Base-by-base conservation (phyloP, 2,329 filamentous ascomycete genomes). In the Verticillium zaregamsianum region DNA sequence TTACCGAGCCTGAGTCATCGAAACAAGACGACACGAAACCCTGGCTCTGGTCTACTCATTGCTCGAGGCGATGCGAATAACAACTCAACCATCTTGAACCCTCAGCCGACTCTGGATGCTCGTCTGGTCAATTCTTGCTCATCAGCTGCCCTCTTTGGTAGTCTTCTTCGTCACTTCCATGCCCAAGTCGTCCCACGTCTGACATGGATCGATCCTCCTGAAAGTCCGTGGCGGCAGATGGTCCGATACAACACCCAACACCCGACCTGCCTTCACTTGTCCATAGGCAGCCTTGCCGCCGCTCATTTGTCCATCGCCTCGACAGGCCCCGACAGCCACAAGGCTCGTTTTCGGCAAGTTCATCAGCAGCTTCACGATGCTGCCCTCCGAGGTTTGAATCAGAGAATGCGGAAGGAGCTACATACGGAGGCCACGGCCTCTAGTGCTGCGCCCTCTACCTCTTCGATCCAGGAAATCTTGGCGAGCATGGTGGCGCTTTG, bases 121-220 rank as follows among this genome's bases (percentile, higher is more conserved):
- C 45, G 45, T 12, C 45, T 52, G 8, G 20, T 52, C 45, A 28
- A 52, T 52, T 52, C 45, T 52, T 20, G 23, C 11, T 52, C 45
- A 20, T 59, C 11, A 32, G 25, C n/a, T 6, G 52, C 59, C n/a
- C 63, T 67, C 3, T 65, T 63, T 12, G 58, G 61, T 7, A 66
- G 56, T 5, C 59, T 67, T 3, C 61, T 68, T 3, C 45, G 64
- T 15, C 66, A 68, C 45, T 68, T 68, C 23, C 62, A 60, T 37
- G 60, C 63, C 25, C 62, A 63, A 25, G 66, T 66, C 49, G 61
- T 65, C 15, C 64, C 66, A 15, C 63, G 65, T 6, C 40, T 68
- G 39, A 67, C 66, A 17, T 68, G 66, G 66, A 63, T 68, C 33
- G 66, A 68, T 20, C 64, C 62, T 37, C 66, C 66, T 14, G 58